Evolutionary conservation across 768 basidiomycete species (phyloP), one percentile per base, ranked within the genome.

Genomic region (Lentinula boryana): DNA sequence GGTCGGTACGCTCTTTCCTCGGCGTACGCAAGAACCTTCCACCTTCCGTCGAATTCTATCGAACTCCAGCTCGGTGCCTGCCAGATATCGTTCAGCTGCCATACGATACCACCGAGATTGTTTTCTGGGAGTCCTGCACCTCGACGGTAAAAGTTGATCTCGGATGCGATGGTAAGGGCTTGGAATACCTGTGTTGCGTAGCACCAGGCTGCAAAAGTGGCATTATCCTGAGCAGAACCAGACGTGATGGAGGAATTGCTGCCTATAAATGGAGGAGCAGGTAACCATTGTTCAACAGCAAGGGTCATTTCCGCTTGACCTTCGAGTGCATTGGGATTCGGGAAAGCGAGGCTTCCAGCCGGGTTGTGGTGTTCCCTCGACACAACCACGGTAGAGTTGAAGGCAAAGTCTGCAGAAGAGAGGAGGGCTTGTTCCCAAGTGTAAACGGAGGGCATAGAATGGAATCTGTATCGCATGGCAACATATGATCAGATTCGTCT

Each of bases 151-250:
- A 77, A 85, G 5, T 82, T 78, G 44, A 84, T 78, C 66, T 85
- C 73, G n/a, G 82, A 75, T n/a, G 78, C 74, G 74, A 84, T 84
- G 49, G 80, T 78, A 76, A 85, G 78, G 18, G 79, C 72, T 63
- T 84, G 84, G 78, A 84, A 84, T 18, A 84, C 63, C 64, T 85
- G 84, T 3, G 84, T 84, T 68, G 81, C 83, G 74, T 77, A 86
- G 69, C 81, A 84, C 83, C 83, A 84, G 65, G 84, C 82, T 0
- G 84, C 80, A 67, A 86, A 85, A 0, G 83, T 85, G 65, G 82
- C 78, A 61, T 86, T 84, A 18, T 76, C 60, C 65, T 82, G 74
- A 16, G 75, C 62, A 1, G 79, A 81, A 2, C 55, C 55, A 38
- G 36, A 21, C 2, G 40, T 13, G 68, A 69, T 2, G 23, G 55